phyloP scores from a whole-genome alignment of 768 basidiomycete species.

The Lentinus brumalis region DNA sequence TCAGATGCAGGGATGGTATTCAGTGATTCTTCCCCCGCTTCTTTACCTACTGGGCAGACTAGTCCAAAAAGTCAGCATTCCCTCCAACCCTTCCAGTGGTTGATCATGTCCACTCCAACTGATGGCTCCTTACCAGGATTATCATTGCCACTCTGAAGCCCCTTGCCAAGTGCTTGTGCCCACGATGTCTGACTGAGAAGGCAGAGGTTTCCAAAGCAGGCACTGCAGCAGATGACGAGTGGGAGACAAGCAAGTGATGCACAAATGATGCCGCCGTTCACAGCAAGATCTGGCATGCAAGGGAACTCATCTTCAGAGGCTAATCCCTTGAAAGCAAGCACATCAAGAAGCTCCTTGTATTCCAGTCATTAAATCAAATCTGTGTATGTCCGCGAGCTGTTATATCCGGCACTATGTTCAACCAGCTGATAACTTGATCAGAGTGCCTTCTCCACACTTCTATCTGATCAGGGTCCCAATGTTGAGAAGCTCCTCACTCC shows the following conservation, averaged over 20 bases:
- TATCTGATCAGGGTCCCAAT: constrained; percentile 26
- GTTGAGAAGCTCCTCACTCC: constrained; percentile 28
- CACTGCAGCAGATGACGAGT: background rate
- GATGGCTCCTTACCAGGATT: constrained; percentile 26
- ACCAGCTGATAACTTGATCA: constrained; percentile 7
- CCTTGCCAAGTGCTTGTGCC: constrained; percentile 41
- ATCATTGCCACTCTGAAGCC: constrained; percentile 40
- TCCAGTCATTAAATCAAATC: background rate
- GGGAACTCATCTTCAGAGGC: background rate
- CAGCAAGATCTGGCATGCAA: background rate
- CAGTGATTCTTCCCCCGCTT: constrained; percentile 24
- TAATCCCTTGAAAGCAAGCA: background rate
- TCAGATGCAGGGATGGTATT: constrained; percentile 27
- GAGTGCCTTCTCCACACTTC: constrained; percentile 36
- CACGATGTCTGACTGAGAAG: constrained; percentile 36
- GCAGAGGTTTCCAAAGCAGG: background rate
- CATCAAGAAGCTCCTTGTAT: background rate
- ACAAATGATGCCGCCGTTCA: background rate
- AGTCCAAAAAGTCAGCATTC: constrained; percentile 35
- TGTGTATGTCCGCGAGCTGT: background rate
- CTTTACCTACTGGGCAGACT: constrained; percentile 34
- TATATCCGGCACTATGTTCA: background rate
- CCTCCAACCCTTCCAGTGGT: too few species aligned
- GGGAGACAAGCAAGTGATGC: background rate
- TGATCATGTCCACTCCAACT: background rate